Percentiles rank a stretch among this genome's conserved stretches.
phyloP scores from a whole-genome alignment of 2,329 filamentous ascomycete species.

The Penicillium sp. region DNA sequence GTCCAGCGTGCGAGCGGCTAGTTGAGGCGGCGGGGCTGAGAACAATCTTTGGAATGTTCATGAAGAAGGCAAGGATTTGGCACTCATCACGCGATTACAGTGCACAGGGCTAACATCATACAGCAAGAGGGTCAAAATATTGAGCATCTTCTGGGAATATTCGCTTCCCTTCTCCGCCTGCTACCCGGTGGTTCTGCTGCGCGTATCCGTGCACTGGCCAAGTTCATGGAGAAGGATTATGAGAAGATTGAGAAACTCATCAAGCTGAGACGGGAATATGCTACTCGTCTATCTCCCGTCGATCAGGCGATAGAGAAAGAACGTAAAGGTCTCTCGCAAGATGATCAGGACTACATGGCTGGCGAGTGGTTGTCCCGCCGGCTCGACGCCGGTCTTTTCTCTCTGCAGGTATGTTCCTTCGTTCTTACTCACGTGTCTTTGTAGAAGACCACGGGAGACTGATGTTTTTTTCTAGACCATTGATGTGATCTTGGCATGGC shows the following conservation, averaged over 20 bases:
- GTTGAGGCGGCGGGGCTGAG: slow-evolving; percentile 85
- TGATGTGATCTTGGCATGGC: slow-evolving; percentile 85
- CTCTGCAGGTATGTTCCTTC: slow-evolving; percentile 60
- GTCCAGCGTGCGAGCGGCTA: slow-evolving; percentile 69
- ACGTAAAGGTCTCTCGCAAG: slow-evolving; percentile 55
- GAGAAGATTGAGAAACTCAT: slow-evolving; percentile 77
- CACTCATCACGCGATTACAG: not conserved
- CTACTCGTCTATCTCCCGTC: slow-evolving; percentile 60
- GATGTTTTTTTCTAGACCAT: slow-evolving; percentile 55
- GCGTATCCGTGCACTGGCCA: slow-evolving; percentile 82
- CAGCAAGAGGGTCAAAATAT: slow-evolving; percentile 64
- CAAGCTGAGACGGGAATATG: slow-evolving; percentile 70
- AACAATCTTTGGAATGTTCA: slow-evolving; percentile 81
- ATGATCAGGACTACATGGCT: slow-evolving; percentile 63
- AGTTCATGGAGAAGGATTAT: slow-evolving; percentile 94
- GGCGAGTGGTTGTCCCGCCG: slow-evolving; percentile 73
- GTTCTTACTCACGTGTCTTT: not conserved
- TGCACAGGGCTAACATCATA: slow-evolving; percentile 18
- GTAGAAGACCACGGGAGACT: slow-evolving; percentile 4
- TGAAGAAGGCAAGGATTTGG: slow-evolving; percentile 63
- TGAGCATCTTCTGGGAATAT: slow-evolving; percentile 83
- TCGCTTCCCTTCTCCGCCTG: slow-evolving; percentile 76
- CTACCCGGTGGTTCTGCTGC: slow-evolving; percentile 75
- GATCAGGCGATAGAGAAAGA: slow-evolving; percentile 65
- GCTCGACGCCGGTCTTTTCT: slow-evolving; percentile 82